phyloP scores from a whole-genome alignment of 306 rosid species.

The Lathyrus aphaca region DNA sequence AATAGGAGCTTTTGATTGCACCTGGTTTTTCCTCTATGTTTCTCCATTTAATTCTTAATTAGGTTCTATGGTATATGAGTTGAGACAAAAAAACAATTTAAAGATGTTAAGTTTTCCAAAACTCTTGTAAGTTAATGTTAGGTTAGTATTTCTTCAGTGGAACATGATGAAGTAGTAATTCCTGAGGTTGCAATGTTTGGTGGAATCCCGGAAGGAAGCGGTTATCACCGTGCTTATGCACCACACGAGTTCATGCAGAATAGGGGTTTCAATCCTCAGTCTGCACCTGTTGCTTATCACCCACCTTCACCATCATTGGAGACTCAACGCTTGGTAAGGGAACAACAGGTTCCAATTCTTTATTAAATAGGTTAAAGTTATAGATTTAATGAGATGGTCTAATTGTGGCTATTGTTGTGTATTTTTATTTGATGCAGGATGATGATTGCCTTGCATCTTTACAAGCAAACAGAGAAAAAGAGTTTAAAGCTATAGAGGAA shows the following conservation, averaged over 20 bases:
- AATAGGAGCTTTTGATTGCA: no score
- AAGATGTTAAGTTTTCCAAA: no score
- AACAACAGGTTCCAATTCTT: conserved; percentile 76
- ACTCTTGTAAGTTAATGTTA: no score
- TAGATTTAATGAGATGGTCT: conserved; percentile 20
- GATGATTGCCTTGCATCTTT: conserved; percentile 91
- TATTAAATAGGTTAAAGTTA: conserved; percentile 21
- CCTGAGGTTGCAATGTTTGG: conserved; percentile 98
- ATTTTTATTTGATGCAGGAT: conserved; percentile 61
- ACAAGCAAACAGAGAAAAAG: conserved; percentile 91
- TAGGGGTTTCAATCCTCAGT: conserved; percentile 49
- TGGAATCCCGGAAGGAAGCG: conserved; percentile 80
- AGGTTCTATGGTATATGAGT: no score
- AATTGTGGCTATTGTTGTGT: conserved; percentile 12
- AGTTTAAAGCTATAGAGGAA: conserved; percentile 72
- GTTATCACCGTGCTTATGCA: conserved; percentile 65
- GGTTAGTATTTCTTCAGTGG: conserved; percentile 87
- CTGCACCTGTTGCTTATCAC: conserved; percentile 46
- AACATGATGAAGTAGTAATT: conserved; percentile 94
- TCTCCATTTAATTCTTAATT: no score
- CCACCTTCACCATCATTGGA: conserved; percentile 87
- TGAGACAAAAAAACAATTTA: no score
- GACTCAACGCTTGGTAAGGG: conserved; percentile 89
- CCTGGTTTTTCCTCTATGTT: no score
- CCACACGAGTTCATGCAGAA: conserved; percentile 65